Evolutionary conservation across 768 basidiomycete genomes (phyloP).

Genomic region (Xanthoconium stramineum): DNA sequence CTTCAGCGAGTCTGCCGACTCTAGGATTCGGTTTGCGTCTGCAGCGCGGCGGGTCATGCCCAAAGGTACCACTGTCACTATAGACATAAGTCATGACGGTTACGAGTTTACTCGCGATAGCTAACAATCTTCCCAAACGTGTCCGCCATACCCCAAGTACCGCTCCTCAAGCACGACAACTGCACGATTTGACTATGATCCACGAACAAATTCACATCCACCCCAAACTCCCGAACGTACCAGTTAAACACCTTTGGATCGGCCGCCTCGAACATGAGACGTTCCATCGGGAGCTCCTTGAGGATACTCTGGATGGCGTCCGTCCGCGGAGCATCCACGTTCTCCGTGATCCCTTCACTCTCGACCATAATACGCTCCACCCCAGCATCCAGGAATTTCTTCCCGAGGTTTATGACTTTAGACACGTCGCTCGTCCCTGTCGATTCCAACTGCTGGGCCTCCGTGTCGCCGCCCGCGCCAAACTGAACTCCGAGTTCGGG

Average conservation of each 20-base stretch:
- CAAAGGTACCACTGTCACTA: too few species aligned
- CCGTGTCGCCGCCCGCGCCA: slow-evolving; percentile 44
- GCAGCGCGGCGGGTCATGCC: too few species aligned
- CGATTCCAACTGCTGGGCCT: slow-evolving; percentile 35
- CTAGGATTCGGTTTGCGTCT: too few species aligned
- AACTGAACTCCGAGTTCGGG: slow-evolving; percentile 46
- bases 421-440: slow-evolving; percentile 31
- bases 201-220: slow-evolving; percentile 41
- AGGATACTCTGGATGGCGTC: slow-evolving; percentile 43
- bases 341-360: slow-evolving; percentile 46
- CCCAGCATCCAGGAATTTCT: slow-evolving; percentile 39
- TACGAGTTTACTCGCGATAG: slow-evolving; percentile 25
- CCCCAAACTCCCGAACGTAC: slow-evolving; percentile 44
- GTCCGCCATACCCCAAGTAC: slow-evolving; percentile 44
- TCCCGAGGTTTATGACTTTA: slow-evolving; percentile 36
- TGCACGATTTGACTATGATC: slow-evolving; percentile 46
- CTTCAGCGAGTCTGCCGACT: too few species aligned
- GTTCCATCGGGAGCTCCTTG: slow-evolving; percentile 37
- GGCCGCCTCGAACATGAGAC: slow-evolving; percentile 47
- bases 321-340: slow-evolving; percentile 40
- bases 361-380: slow-evolving; percentile 47
- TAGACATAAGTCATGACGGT: too few species aligned
- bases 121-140: slow-evolving; percentile 45
- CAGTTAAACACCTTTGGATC: slow-evolving; percentile 44
- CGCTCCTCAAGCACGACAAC: slow-evolving; percentile 40